A percentile compares a stretch with the other conserved stretches of the same genome.
phyloP scores from a whole-genome alignment of 2,329 filamentous ascomycete species.

The Nemania sp. region DNA sequence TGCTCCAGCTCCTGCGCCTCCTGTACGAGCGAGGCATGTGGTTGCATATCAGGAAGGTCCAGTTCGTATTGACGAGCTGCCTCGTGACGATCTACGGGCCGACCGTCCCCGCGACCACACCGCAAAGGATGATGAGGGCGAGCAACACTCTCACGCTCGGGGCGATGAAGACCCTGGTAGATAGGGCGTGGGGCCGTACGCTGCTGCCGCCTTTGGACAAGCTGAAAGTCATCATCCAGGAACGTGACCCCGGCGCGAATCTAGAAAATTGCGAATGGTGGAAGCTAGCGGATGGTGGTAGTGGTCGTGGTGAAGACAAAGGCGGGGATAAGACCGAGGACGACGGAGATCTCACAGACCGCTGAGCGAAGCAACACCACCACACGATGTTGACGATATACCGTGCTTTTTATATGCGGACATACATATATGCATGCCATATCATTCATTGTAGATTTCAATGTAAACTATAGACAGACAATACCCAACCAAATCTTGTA shows the following conservation, averaged over 20 bases:
- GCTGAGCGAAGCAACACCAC: neutral
- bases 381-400: neutral
- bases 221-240: slow-evolving; percentile 36
- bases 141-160: slow-evolving; percentile 38
- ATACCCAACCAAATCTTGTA: slow-evolving; percentile 16
- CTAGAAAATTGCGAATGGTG: neutral
- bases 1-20: slow-evolving; percentile 42
- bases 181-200: slow-evolving; percentile 44
- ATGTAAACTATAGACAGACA: slow-evolving; percentile 10
- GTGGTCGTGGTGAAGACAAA: no score
- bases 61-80: slow-evolving; percentile 37
- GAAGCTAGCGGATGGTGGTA: neutral
- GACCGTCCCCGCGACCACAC: slow-evolving; percentile 25
- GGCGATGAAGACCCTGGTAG: slow-evolving; percentile 44
- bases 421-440: neutral
- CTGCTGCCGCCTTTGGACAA: slow-evolving; percentile 40
- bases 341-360: neutral
- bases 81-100: slow-evolving; percentile 44
- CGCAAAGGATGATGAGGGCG: slow-evolving; percentile 29
- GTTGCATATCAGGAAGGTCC: slow-evolving; percentile 32
- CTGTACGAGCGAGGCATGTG: slow-evolving; percentile 42
- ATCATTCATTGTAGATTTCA: neutral
- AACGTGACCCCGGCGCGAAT: slow-evolving; percentile 20
- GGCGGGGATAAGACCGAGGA: neutral
- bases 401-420: neutral